Evolutionary conservation across 768 basidiomycete species (phyloP), one percentile per base, ranked within the genome.

Genomic region (Tricholoma matsutake): DNA sequence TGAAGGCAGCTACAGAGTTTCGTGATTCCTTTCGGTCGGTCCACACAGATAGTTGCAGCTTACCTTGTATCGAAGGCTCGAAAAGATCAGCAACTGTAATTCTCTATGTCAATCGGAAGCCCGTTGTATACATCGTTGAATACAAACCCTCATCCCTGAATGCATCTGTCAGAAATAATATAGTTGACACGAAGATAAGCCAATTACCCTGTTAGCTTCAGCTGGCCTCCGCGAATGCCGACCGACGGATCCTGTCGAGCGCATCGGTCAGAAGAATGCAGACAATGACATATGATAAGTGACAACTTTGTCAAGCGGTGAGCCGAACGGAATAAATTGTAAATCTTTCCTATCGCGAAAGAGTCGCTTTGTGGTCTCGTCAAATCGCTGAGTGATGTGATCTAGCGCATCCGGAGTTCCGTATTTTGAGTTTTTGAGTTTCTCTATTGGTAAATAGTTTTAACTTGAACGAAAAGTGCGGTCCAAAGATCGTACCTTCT

Each of bases 291-390:
- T 25, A 25, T 35, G 25, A 31, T 22, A 13, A 61, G 16, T 5
- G 63, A 63, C 28, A 37, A 73, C 73, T 56, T 88, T 91, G 70
- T 92, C 90, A 3, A 91, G 78, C 0, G 90, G 90, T 1, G 88
- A 88, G 22, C 90, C 90, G 67, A 92, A 92, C 0, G 80, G 83
- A 32, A 92, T 83, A 66, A 87, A 92, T 69, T 91, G 89, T 16
- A 83, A 65, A 11, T 88, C 86, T 49, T 81, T 82, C 66, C 79
- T 79, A 61, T 89, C 86, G 3, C 89, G 82, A 71, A 92, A 92
- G 0, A 91, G 73, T 29, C 89, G 83, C 69, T 92, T 92, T 4
- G 90, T 92, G 0, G 89, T 91, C 71, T 92, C 90, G 59, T 92
- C 89, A 70, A 92, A 92, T 14, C 85, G 82, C 64, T 86, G 85